These are phyloP conservation scores for Tylopilus plumbeoviolaceoides DNA, from an alignment of 768 basidiomycete species.

Conservation along the genomic window DNA sequence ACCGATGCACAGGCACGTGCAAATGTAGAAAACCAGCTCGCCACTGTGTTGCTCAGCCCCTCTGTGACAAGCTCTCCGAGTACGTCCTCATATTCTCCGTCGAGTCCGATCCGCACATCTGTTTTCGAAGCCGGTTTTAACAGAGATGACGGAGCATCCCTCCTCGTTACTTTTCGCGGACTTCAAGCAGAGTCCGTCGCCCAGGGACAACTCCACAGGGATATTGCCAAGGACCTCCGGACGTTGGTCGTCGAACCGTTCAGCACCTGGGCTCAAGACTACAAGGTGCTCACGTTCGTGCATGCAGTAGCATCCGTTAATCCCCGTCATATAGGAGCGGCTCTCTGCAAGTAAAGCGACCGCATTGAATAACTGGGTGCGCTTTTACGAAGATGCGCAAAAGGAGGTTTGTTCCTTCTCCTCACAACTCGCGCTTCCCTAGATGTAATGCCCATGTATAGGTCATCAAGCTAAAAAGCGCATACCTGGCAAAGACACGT, in stretches of 20 bases:
- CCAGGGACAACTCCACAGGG: slow-evolving; percentile 73
- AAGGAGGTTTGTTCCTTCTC: slow-evolving; percentile 46
- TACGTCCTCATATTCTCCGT: slow-evolving; percentile 22
- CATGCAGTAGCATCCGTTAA: slow-evolving; percentile 11
- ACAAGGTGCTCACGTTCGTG: slow-evolving; percentile 47
- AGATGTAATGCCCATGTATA: slow-evolving; percentile 21
- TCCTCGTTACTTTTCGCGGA: slow-evolving; percentile 75
- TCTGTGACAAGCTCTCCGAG: slow-evolving; percentile 47
- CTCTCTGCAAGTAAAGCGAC: slow-evolving; percentile 54
- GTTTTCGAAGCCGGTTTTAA: slow-evolving; percentile 56
- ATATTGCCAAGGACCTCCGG: slow-evolving; percentile 70
- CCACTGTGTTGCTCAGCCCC: slow-evolving; percentile 52
- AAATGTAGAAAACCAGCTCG: slow-evolving; percentile 62
- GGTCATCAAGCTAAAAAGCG: slow-evolving; percentile 64
- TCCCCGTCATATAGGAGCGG: slow-evolving; percentile 45
- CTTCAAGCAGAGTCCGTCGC: slow-evolving; percentile 66
- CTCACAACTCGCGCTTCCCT: not conserved
- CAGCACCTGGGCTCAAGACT: slow-evolving; percentile 68
- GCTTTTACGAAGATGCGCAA: slow-evolving; percentile 65
- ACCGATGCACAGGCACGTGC: slow-evolving; percentile 60
- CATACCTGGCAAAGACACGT: slow-evolving; percentile 73
- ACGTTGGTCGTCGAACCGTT: slow-evolving; percentile 79
- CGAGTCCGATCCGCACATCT: slow-evolving; percentile 4
- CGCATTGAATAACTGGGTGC: slow-evolving; percentile 63
- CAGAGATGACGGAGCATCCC: slow-evolving; percentile 81